Conservation (phyloP, 306 rosid species). For the Quercus suber region DNA sequence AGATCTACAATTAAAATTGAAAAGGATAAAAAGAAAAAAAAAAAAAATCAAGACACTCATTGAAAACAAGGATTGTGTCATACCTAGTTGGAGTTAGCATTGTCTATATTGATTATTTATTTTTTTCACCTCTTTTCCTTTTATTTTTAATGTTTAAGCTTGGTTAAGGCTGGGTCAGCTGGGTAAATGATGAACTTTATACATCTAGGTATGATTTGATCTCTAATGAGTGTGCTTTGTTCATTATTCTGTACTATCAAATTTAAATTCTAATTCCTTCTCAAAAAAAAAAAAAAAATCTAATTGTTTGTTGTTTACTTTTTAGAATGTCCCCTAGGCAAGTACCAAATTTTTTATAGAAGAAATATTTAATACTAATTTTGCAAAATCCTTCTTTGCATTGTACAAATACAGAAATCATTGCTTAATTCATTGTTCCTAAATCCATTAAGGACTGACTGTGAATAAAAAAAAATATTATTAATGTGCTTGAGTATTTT, state of each 20-base stretch:
- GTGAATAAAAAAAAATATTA: not conserved
- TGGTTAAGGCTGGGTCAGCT: too few species aligned
- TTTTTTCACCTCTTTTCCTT: too few species aligned
- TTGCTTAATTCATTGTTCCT: not conserved
- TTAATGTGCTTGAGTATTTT: constrained; percentile 1
- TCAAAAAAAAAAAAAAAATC: too few species aligned
- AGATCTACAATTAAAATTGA: not conserved
- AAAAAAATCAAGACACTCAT: not conserved
- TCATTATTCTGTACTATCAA: too few species aligned
- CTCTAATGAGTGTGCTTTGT: too few species aligned
- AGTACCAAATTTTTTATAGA: not conserved
- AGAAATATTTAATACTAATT: not conserved
- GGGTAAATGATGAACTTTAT: too few species aligned
- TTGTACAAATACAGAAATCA: not conserved
- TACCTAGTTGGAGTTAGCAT: too few species aligned
- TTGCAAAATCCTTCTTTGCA: not conserved
- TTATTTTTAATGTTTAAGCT: too few species aligned
- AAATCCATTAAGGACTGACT: not conserved
- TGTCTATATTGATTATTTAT: not conserved
- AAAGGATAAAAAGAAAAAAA: not conserved
- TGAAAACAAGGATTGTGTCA: not conserved
- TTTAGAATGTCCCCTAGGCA: not conserved
- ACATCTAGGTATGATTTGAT: too few species aligned
- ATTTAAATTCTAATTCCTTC: too few species aligned
- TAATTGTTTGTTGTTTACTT: not conserved